Evolutionary conservation across 352 stramenopile genomes (phyloP), one percentile per base, ranked within the genome.

Genomic region (Globisporangium cylindrosporum): DNA sequence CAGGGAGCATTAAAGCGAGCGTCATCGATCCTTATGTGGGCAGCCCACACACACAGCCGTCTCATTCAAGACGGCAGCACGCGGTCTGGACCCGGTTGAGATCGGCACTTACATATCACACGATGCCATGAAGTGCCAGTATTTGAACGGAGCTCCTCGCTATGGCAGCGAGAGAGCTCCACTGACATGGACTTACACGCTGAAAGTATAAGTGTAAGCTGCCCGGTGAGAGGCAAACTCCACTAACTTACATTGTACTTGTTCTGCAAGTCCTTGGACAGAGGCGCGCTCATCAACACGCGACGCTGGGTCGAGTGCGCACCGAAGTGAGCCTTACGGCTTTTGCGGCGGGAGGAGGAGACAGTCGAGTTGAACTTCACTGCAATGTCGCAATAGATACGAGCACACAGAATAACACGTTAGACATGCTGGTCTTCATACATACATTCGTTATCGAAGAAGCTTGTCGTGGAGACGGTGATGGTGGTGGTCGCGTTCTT

Each of bases 201-300:
- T 89, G 80, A 91, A 90, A 93, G 83, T 90, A 85, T 69, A 80
- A 87, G 80, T 88, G 84, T 80, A 70, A 65, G 69, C 69, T 41
- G 54, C 43, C 59, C 34, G n/a, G n/a, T 41, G 53, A 29, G 64
- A 62, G 41, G 60, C 59, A 59, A 65, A 60, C 64, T 18, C 41
- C 76, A 91, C 82, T 92, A 90, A 96, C 90, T 96, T 95, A 98
- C 97, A 89, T 98, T 98, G 86, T 99, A 98, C 93, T 99, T 98
- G 74, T 97, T 96, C 88, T 99, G 97, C 64, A 99, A 86, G 82
- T 99, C 98, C 95, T 99, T 99, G 72, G 92, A 99, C 69, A 99
- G 86, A 75, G 93, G 93, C 65, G 97, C 93, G 73, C 90, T 98
- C 98, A 99, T 99, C 62, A 99, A 81, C 76, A 97, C 95, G 78